A percentile compares a stretch with the other conserved stretches of the same genome.
These are phyloP conservation scores for Cladosporium sphaerospermum DNA, from an alignment of 2,329 filamentous ascomycete species.

Conservation along the genomic window DNA sequence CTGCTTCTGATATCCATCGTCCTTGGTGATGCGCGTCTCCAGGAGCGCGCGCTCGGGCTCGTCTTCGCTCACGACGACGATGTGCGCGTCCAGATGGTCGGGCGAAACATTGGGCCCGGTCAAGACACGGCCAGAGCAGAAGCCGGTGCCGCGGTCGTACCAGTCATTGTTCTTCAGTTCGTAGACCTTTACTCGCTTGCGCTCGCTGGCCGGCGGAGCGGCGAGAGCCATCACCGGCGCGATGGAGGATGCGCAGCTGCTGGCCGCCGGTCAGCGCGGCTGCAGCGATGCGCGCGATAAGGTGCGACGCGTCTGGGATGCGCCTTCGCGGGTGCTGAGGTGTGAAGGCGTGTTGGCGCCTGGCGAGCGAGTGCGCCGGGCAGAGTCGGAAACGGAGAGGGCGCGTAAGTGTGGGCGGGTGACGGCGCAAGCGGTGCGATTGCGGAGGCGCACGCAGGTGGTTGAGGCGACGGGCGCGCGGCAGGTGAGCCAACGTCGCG, in stretches of 20 bases:
- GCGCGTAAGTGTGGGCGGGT: neutral
- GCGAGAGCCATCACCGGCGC: conserved; percentile 21
- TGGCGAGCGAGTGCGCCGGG: conserved; percentile 2
- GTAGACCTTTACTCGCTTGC: conserved; percentile 89
- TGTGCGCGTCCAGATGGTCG: conserved; percentile 66
- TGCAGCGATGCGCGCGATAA: conserved; percentile 3
- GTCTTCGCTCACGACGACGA: conserved; percentile 90
- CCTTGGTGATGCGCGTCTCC: conserved; percentile 83
- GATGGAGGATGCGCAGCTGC: conserved; percentile 6
- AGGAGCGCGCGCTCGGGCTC: conserved; percentile 75
- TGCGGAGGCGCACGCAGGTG: conserved; percentile 1
- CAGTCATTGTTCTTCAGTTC: conserved; percentile 98
- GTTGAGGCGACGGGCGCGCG: conserved; percentile 5
- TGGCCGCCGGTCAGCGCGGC: neutral
- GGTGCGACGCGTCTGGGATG: conserved; percentile 1
- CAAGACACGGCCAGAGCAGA: conserved; percentile 73
- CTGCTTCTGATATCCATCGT: conserved; percentile 97
- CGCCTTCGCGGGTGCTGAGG: neutral
- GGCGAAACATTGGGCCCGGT: conserved; percentile 41
- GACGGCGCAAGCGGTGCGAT: conserved; percentile 9
- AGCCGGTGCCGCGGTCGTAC: conserved; percentile 95
- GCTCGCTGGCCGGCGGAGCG: conserved; percentile 39
- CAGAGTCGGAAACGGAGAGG: neutral
- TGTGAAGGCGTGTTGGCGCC: neutral
- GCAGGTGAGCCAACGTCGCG: neutral